Percentiles rank a stretch among this genome's conserved stretches.
Evolutionary conservation across 306 rosid species (phyloP).

Genomic region (Betula pendula): DNA sequence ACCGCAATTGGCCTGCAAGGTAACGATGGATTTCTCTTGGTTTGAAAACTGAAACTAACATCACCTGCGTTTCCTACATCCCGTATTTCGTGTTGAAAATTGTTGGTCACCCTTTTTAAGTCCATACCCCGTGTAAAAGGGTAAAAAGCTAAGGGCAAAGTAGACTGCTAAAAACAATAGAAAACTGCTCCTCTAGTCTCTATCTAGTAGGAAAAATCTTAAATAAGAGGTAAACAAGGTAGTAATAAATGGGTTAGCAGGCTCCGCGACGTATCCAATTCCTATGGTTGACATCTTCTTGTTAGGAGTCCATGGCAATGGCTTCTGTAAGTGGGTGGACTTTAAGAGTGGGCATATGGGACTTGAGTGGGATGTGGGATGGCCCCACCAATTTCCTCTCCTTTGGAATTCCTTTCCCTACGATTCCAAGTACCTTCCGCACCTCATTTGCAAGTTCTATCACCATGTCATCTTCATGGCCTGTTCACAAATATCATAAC

Average conservation of each 20-base stretch:
- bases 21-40: neutral
- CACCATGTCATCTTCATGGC: constrained; percentile 78
- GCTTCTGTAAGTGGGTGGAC: constrained; percentile 74
- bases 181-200: no score
- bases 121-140: no score
- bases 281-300: neutral
- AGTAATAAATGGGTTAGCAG: constrained; percentile 36
- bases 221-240: neutral
- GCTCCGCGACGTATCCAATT: constrained; percentile 17
- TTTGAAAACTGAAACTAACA: neutral
- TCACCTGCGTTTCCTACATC: neutral
- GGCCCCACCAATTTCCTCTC: constrained; percentile 55
- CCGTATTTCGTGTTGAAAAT: neutral
- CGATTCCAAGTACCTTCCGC: constrained; percentile 68
- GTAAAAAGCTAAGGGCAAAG: neutral
- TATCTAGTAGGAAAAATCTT: neutral
- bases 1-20: neutral
- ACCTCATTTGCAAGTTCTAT: constrained; percentile 93
- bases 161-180: constrained; percentile 2
- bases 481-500: constrained; percentile 39
- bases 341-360: constrained; percentile 52
- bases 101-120: constrained; percentile 12
- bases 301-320: constrained; percentile 62
- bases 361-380: constrained; percentile 53
- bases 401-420: constrained; percentile 38